A percentile compares a stretch with the other conserved stretches of the same genome.
phyloP scores from a whole-genome alignment of 495 filamentous ascomycete genomes.

The Sordaria brevicollis region DNA sequence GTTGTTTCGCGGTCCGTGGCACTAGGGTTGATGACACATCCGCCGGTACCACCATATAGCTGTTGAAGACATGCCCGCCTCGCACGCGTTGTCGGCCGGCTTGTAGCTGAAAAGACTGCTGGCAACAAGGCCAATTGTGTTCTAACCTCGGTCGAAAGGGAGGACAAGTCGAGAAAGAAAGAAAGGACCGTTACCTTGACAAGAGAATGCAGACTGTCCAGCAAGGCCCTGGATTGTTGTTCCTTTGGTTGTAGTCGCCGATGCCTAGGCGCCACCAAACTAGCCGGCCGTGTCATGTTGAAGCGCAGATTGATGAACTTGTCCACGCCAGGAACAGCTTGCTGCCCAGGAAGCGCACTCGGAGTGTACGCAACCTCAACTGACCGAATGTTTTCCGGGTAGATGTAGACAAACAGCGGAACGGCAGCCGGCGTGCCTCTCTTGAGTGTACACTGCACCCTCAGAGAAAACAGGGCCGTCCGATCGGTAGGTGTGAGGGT shows the following conservation, averaged over 20 bases:
- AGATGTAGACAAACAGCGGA: not conserved
- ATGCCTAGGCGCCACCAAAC: not conserved
- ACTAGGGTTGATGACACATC: not conserved
- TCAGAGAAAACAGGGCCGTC: not conserved
- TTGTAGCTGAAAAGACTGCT: not conserved
- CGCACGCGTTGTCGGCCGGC: rapidly evolving
- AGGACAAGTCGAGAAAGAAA: not conserved
- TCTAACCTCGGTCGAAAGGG: not conserved
- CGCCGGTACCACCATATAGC: not conserved
- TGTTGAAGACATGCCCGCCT: rapidly evolving
- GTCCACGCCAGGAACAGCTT: not conserved
- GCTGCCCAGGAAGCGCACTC: no score
- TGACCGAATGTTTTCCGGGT: not conserved
- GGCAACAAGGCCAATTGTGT: not conserved
- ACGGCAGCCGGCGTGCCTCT: not conserved
- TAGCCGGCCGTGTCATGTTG: not conserved
- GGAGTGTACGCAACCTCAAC: not conserved
- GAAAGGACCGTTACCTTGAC: not conserved
- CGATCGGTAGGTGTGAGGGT: not conserved
- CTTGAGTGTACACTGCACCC: not conserved
- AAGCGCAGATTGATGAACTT: not conserved
- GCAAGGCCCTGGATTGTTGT: rapidly evolving
- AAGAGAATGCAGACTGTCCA: not conserved
- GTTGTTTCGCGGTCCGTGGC: not conserved
- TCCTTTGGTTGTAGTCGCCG: not conserved